A percentile compares a stretch with the other conserved stretches of the same genome.
These are phyloP conservation scores for Mortierella sp. DNA, from an alignment of 371 early-diverging fungal species.

Conservation along the genomic window DNA sequence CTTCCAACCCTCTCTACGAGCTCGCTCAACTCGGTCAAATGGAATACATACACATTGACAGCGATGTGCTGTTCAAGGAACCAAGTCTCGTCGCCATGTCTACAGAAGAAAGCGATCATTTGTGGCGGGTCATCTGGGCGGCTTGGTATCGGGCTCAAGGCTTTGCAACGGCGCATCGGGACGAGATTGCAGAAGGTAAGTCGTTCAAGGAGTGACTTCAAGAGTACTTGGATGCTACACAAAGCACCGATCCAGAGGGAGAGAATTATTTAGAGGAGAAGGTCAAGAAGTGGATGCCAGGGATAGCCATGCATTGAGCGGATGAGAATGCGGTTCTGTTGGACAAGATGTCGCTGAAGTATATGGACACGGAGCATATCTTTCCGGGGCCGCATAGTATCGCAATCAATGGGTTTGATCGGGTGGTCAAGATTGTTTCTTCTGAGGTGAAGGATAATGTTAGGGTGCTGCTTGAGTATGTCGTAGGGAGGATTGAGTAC, in stretches of 20 bases:
- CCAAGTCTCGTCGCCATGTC: conserved; percentile 11
- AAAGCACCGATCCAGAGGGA: conserved; percentile 20
- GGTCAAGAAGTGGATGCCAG: conserved; percentile 17
- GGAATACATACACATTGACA: conserved; percentile 41
- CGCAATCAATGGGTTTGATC: conserved; percentile 47
- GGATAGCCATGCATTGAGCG: conserved; percentile 44
- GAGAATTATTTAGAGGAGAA: conserved; percentile 29
- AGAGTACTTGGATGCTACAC: conserved; percentile 17
- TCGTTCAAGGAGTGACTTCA: conserved; percentile 40
- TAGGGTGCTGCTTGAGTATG: conserved; percentile 32
- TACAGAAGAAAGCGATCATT: conserved; percentile 27
- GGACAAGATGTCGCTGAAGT: conserved; percentile 46
- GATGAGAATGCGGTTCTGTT: conserved; percentile 56
- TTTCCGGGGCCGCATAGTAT: conserved; percentile 49
- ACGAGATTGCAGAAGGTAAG: conserved; percentile 33
- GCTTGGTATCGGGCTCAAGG: conserved; percentile 34
- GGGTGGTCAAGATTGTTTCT: conserved; percentile 34
- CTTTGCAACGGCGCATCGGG: conserved; percentile 29
- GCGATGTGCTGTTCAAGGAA: conserved; percentile 25
- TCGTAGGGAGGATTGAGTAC: conserved; percentile 51
- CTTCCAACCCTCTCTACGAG: conserved; percentile 29
- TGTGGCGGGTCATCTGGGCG: conserved; percentile 46
- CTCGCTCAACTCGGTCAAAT: conserved; percentile 23
- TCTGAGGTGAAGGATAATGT: conserved; percentile 17
- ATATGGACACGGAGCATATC: conserved; percentile 49